Base-by-base conservation (phyloP, 768 basidiomycete genomes). In the Pholiota molesta region DNA sequence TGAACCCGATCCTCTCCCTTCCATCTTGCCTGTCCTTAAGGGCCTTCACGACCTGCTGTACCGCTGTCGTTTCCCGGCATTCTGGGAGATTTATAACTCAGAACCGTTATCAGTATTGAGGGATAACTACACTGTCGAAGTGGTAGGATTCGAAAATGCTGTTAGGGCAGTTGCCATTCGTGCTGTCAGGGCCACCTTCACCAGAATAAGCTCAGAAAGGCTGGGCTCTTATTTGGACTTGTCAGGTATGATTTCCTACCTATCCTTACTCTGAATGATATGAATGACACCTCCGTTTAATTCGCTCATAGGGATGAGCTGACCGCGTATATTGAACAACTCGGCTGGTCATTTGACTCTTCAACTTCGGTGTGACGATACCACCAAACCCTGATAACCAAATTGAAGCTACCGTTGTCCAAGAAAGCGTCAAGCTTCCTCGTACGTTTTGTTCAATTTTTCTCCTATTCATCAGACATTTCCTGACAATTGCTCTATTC, bases 361-460 rank as follows among this genome's bases (percentile, higher is more conserved):
- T 73, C 81, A 16, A 80, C 79, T 0, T 82, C 81, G 83, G 87
- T n/a, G 80, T 94, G 55, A 77, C 74, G 16, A 79, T 95, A 58
- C 93, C 94, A 23, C 83, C 87, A 47, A 95, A 94, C 73, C 89
- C 90, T 14, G 93, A 95, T 75, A 95, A 95, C 73, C 91, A 92
- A 69, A 91, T 94, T 67, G 88, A 91, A 69, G 90, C 93, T 0
- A 90, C 91, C 0, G 83, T 95, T 53, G 89, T 94, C 26, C 91
- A 92, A 73, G 93, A 95, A 75, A 85, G 81, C 67, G 88, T 95
- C 69, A 89, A 87, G 72, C 79, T 95, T 64, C 85, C 88, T 61
- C 93, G 93, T 94, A 77, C 66, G 92, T 81, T 21, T 55, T 23
- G 40, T 57, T 16, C 21, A 59, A 40, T 23, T 63, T 59, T 9